Percentiles rank a stretch among this genome's conserved stretches.
Conservation (phyloP, 768 basidiomycete species). For the Hygrophorus russula region DNA sequence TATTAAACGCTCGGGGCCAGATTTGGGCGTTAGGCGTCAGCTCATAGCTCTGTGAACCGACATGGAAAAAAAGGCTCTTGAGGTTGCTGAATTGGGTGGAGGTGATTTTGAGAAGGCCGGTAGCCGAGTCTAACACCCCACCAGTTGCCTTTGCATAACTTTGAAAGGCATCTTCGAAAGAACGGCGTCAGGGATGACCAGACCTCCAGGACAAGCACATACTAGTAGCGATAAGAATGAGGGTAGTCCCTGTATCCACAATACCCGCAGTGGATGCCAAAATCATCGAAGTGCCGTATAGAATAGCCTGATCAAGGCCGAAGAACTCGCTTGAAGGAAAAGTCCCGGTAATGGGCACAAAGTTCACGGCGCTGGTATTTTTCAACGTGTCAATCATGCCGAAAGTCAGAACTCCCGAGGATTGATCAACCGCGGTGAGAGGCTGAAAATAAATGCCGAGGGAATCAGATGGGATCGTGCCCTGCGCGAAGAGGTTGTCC, state of each 20-base stretch:
- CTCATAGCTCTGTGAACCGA: constrained; percentile 37
- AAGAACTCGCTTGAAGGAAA: constrained; percentile 38
- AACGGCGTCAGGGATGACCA: not conserved
- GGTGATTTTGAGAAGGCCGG: constrained; percentile 46
- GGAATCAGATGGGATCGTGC: constrained; percentile 25
- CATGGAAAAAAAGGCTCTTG: constrained; percentile 40
- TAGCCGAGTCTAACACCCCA: constrained; percentile 38
- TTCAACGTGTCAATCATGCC: constrained; percentile 24
- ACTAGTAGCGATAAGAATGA: constrained; percentile 39
- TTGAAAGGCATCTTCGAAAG: constrained; percentile 34
- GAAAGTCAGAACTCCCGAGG: constrained; percentile 40
- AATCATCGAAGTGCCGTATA: constrained; percentile 35
- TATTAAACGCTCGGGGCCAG: constrained; percentile 54
- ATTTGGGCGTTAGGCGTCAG: constrained; percentile 57
- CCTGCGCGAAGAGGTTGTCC: constrained; percentile 37
- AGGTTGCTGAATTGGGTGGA: constrained; percentile 34
- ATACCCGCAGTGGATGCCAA: constrained; percentile 40
- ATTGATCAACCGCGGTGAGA: constrained; percentile 18
- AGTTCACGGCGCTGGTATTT: constrained; percentile 16
- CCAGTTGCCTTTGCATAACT: constrained; percentile 47
- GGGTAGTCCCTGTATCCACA: constrained; percentile 49
- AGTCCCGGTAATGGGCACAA: constrained; percentile 36
- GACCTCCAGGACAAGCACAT: too few species aligned
- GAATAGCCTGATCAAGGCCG: constrained; percentile 49
- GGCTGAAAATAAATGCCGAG: constrained; percentile 46